Evolutionary conservation across 2,329 filamentous ascomycete species (phyloP).

Genomic region (Shiraia sp.): DNA sequence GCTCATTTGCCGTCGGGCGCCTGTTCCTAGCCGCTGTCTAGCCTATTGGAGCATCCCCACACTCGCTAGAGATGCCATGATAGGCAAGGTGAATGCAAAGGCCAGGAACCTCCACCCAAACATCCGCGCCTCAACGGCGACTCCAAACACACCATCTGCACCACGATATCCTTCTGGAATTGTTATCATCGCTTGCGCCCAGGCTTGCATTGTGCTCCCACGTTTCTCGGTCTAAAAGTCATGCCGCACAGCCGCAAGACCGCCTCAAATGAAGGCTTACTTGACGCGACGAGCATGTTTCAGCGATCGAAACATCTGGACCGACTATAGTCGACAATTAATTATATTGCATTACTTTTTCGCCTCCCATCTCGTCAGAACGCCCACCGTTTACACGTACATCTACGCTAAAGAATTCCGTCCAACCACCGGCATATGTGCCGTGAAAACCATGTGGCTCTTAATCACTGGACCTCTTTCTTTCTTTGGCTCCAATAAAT

Average conservation of each 20-base stretch:
- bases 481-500: background rate
- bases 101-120: slow-evolving; percentile 8
- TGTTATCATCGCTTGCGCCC: slow-evolving; percentile 8
- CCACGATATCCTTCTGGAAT: slow-evolving; percentile 24
- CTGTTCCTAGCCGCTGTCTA: slow-evolving; percentile 14
- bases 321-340: slow-evolving; percentile 30
- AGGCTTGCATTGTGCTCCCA: slow-evolving; percentile 9
- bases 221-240: slow-evolving; percentile 6
- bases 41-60: slow-evolving; percentile 23
- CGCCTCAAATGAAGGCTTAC: slow-evolving; percentile 21
- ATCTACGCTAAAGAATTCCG: slow-evolving; percentile 29
- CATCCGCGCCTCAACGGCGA: slow-evolving; percentile 18
- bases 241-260: slow-evolving; percentile 20
- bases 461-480: slow-evolving; percentile 3
- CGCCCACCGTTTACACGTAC: slow-evolving; percentile 8
- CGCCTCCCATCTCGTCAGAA: slow-evolving; percentile 8
- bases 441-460: slow-evolving; percentile 3
- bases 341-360: slow-evolving; percentile 33
- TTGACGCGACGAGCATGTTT: slow-evolving; percentile 21
- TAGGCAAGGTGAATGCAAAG: slow-evolving; percentile 12
- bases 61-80: slow-evolving; percentile 24
- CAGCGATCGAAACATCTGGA: slow-evolving; percentile 28
- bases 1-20: slow-evolving; percentile 28
- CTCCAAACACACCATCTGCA: slow-evolving; percentile 24
- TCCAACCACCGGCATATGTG: slow-evolving; percentile 34